Conservation (phyloP, 805 yeast genomes). For the Kodamaea kakaduensis region DNA sequence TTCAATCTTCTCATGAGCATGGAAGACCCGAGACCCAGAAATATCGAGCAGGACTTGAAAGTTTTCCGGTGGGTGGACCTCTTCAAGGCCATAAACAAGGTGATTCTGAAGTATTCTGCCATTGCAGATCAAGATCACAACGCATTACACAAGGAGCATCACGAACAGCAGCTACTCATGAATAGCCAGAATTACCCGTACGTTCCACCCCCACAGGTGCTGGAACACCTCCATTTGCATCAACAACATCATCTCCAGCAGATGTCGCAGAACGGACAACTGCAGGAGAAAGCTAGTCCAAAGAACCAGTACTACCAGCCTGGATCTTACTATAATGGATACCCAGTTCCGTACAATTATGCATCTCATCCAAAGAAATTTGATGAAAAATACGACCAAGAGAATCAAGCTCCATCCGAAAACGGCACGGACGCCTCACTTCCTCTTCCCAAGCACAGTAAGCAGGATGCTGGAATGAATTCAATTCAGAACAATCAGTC, state of each 20-base stretch:
- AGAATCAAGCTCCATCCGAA: too few species aligned
- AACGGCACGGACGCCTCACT: slow-evolving; percentile 3
- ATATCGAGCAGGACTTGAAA: slow-evolving; percentile 67
- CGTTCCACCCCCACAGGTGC: slow-evolving; percentile 2
- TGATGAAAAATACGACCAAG: too few species aligned
- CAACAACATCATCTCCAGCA: slow-evolving; percentile 1
- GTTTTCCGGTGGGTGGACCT: slow-evolving; percentile 59
- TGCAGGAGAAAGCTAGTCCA: too few species aligned
- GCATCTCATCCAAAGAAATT: too few species aligned
- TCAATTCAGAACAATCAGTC: not conserved
- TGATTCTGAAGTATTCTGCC: slow-evolving; percentile 48
- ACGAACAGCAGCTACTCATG: not conserved
- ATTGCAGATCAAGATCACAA: not conserved
- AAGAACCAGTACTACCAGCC: too few species aligned
- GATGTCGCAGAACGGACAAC: too few species aligned
- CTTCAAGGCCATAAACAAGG: slow-evolving; percentile 51
- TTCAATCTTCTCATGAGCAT: slow-evolving; percentile 52
- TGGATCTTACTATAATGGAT: too few species aligned
- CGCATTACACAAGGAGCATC: not conserved
- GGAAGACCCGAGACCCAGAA: slow-evolving; percentile 62
- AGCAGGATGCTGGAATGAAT: slow-evolving; percentile 1
- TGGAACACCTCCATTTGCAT: slow-evolving; percentile 3
- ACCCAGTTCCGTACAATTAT: too few species aligned
- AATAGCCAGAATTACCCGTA: not conserved
- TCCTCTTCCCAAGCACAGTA: slow-evolving; percentile 4